phyloP scores from a whole-genome alignment of 768 basidiomycete genomes.

The Botryobasidium botryosum region DNA sequence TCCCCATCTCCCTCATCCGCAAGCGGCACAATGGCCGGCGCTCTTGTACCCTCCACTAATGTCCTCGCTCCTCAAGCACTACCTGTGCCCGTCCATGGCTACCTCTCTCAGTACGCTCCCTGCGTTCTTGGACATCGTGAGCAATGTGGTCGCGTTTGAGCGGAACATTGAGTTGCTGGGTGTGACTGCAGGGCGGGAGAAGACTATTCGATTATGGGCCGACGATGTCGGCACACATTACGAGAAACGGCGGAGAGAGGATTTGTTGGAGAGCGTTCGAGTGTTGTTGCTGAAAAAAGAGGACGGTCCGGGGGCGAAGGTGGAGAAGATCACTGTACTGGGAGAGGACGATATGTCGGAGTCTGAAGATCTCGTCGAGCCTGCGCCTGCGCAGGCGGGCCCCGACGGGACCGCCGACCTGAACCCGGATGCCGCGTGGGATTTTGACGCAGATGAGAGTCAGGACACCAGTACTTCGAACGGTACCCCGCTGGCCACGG shows the following conservation, averaged over 20 bases:
- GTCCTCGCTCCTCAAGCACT: slow-evolving; percentile 40
- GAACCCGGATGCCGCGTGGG: slow-evolving; percentile 21
- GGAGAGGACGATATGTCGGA: slow-evolving; percentile 8
- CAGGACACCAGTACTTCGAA: slow-evolving; percentile 4
- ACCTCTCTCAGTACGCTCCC: slow-evolving; percentile 42
- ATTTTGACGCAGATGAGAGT: slow-evolving; percentile 25
- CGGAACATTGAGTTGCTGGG: slow-evolving; percentile 31
- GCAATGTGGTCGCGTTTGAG: slow-evolving; percentile 52
- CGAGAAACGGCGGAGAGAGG: slow-evolving; percentile 52
- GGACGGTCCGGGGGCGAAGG: background rate
- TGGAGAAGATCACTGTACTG: background rate
- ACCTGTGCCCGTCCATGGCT: slow-evolving; percentile 57
- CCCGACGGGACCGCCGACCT: background rate
- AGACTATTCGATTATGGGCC: slow-evolving; percentile 49
- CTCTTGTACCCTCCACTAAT: slow-evolving; percentile 45
- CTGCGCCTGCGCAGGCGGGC: slow-evolving; percentile 12
- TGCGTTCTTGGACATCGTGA: slow-evolving; percentile 38
- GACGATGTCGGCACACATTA: slow-evolving; percentile 55
- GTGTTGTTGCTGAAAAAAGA: slow-evolving; percentile 23
- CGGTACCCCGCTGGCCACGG: background rate
- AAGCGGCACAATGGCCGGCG: slow-evolving; percentile 30
- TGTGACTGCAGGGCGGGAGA: slow-evolving; percentile 27
- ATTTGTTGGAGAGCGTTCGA: slow-evolving; percentile 48
- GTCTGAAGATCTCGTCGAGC: slow-evolving; percentile 18
- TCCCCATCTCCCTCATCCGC: slow-evolving; percentile 32